A percentile compares a stretch with the other conserved stretches of the same genome.
Conservation (phyloP, 192 early-diverging fungal genomes). For the Coemansia sp. region DNA sequence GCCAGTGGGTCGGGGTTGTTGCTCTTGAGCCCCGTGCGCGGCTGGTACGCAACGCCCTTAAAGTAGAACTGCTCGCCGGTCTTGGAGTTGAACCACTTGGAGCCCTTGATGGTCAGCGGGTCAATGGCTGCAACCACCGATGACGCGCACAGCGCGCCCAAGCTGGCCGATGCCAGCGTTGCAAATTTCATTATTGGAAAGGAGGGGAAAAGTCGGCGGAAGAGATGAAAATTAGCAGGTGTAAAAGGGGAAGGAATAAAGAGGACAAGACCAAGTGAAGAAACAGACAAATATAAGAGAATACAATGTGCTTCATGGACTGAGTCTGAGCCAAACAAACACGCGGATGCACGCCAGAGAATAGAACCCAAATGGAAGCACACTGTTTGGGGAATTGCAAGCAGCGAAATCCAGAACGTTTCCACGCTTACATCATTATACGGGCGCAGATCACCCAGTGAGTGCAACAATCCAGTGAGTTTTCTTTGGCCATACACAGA, state of each 20-base stretch:
- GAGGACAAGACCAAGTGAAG: neutral
- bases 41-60: conserved; percentile 75
- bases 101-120: conserved; percentile 67
- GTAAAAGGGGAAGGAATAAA: neutral
- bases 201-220: neutral
- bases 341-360: neutral
- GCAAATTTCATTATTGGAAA: neutral
- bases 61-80: conserved; percentile 73
- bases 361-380: neutral
- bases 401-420: neutral
- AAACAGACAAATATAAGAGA: no score
- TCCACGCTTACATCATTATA: neutral
- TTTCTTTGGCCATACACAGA: no score
- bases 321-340: neutral
- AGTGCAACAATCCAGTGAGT: neutral
- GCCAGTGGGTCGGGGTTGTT: conserved; percentile 60
- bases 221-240: neutral
- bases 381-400: neutral
- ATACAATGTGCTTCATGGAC: no score
- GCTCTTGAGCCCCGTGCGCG: conserved; percentile 44
- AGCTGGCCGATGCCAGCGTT: conserved; percentile 3
- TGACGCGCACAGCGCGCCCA: conserved; percentile 10
- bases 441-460: neutral
- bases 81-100: conserved; percentile 68
- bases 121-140: conserved; percentile 50